Evolutionary conservation across 768 basidiomycete species (phyloP).

Genomic region (Saitozyma sp.): DNA sequence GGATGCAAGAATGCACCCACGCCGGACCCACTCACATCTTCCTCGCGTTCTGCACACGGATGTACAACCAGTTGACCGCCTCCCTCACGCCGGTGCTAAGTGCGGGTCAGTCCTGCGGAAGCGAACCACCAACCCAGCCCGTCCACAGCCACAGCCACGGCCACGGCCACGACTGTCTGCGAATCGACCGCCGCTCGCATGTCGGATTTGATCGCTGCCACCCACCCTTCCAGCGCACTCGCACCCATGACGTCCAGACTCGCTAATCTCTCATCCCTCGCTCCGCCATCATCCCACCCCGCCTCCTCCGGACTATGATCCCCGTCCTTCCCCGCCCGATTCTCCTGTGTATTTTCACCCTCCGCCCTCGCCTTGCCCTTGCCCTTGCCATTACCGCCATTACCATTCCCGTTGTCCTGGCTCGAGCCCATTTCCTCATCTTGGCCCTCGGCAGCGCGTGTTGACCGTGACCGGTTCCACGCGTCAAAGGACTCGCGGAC

Average conservation of each 20-base stretch:
- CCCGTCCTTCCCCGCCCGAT: conserved; percentile 51
- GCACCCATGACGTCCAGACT: conserved; percentile 87
- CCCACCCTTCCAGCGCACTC: conserved; percentile 85
- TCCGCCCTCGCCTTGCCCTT: conserved; percentile 61
- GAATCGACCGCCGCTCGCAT: too few species aligned
- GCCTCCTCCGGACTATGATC: conserved; percentile 3
- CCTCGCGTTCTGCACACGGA: conserved; percentile 85
- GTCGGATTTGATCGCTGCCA: conserved; percentile 2
- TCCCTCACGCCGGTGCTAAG: conserved; percentile 68
- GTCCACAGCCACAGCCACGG: background rate
- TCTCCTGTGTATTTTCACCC: conserved; percentile 53
- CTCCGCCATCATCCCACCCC: conserved; percentile 34
- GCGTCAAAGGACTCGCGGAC: conserved; percentile 67
- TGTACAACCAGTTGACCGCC: conserved; percentile 91
- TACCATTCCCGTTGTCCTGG: conserved; percentile 3
- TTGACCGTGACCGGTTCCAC: conserved; percentile 48
- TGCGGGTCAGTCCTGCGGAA: conserved; percentile 56
- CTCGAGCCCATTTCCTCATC: conserved; percentile 44
- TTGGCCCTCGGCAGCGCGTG: conserved; percentile 61
- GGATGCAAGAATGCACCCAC: too few species aligned
- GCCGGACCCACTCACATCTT: conserved; percentile 49
- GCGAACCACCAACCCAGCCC: background rate
- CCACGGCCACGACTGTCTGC: background rate
- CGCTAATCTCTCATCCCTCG: conserved; percentile 58
- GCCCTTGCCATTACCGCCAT: conserved; percentile 17